These are phyloP conservation scores for Pichia membranifaciens DNA, from an alignment of 805 yeast species.

Conservation along the genomic window DNA sequence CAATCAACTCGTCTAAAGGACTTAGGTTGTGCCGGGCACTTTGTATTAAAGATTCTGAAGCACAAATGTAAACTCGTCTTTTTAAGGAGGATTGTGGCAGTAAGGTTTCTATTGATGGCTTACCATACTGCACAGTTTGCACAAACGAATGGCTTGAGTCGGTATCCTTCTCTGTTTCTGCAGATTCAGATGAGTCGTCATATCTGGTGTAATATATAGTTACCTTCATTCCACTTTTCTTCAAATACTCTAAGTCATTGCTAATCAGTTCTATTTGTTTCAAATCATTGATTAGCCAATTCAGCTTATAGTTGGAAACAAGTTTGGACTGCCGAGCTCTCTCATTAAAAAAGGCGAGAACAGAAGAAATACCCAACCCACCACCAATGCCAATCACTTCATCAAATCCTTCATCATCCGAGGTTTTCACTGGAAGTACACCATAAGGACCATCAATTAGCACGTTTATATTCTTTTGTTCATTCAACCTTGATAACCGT, in stretches of 20 bases:
- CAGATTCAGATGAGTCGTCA: neutral
- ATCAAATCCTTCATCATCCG: slow-evolving; percentile 4
- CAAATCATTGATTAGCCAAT: slow-evolving; percentile 21
- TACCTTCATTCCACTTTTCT: slow-evolving; percentile 9
- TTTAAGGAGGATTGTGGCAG: neutral
- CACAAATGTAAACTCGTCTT: slow-evolving; percentile 11
- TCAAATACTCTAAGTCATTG: slow-evolving; percentile 12
- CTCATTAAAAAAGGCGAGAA: slow-evolving; percentile 15
- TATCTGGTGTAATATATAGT: slow-evolving; percentile 6
- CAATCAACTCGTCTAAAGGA: slow-evolving; percentile 2
- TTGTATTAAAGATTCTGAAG: slow-evolving; percentile 2
- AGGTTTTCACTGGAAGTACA: slow-evolving; percentile 5
- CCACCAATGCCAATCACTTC: slow-evolving; percentile 20
- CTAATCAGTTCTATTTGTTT: slow-evolving; percentile 11
- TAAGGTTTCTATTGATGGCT: slow-evolving; percentile 4
- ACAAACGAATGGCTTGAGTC: neutral
- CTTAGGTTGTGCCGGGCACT: neutral
- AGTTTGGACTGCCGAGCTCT: neutral
- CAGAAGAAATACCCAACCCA: slow-evolving; percentile 21
- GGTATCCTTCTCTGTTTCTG: neutral
- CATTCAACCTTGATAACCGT: slow-evolving; percentile 4
- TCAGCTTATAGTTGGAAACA: slow-evolving; percentile 12
- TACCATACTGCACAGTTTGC: slow-evolving; percentile 2
- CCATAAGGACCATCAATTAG: slow-evolving; percentile 70
- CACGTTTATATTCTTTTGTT: slow-evolving; percentile 19